These are phyloP conservation scores for Candida tetrigidarum DNA, from an alignment of 1,139 yeast species.

Conservation along the genomic window DNA sequence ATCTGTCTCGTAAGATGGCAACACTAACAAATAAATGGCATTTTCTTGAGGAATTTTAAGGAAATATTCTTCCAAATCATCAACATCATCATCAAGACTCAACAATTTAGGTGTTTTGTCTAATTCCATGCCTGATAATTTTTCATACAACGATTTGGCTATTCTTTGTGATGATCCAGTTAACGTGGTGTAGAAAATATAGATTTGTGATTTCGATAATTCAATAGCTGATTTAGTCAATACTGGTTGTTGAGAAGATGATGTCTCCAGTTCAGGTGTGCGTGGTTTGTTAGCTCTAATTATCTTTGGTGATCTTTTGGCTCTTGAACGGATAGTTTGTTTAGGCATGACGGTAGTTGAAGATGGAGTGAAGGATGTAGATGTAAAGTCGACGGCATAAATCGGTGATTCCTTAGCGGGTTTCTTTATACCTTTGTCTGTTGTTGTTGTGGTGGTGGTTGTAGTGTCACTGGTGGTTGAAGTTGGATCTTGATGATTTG, in stretches of 20 bases:
- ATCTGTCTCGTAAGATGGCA: constrained; percentile 93
- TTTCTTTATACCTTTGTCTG: constrained; percentile 8
- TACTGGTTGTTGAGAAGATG: constrained; percentile 24
- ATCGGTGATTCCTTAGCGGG: constrained; percentile 32
- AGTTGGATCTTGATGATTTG: constrained; percentile 7
- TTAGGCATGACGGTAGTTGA: constrained; percentile 27
- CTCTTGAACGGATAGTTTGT: constrained; percentile 24
- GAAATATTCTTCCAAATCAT: constrained; percentile 84
- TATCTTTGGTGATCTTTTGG: constrained; percentile 41
- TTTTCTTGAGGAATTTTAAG: constrained; percentile 58
- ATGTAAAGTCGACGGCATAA: constrained; percentile 50
- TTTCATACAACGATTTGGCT: constrained; percentile 55
- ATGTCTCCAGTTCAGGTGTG: constrained; percentile 10
- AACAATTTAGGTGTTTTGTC: constrained; percentile 54
- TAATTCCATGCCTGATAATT: constrained; percentile 36
- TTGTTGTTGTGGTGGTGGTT: not conserved
- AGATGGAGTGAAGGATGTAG: constrained; percentile 35
- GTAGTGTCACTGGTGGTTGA: no score
- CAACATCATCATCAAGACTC: constrained; percentile 79
- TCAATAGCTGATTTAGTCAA: constrained; percentile 36
- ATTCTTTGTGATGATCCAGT: constrained; percentile 81
- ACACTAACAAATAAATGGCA: constrained; percentile 70
- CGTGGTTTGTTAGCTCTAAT: constrained; percentile 40
- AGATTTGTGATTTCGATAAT: constrained; percentile 50
- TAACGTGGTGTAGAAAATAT: constrained; percentile 79